Percentiles rank a stretch among this genome's conserved stretches.
Conservation (phyloP, 2,329 filamentous ascomycete genomes). For the Xylaria sp. region DNA sequence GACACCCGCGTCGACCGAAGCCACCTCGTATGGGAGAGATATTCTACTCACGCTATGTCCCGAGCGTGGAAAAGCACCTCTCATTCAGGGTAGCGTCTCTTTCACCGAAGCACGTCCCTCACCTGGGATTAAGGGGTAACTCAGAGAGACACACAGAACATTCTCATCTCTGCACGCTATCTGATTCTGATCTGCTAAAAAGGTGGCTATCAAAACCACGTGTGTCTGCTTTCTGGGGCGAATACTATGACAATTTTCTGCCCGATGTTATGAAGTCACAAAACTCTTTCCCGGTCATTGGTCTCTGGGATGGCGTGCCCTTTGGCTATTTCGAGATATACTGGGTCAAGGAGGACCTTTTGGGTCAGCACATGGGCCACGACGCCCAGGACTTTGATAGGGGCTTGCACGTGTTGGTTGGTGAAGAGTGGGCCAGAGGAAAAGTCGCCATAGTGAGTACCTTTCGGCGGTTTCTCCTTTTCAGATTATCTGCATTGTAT, state of each 20-base stretch:
- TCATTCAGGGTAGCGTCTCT: conserved; percentile 81
- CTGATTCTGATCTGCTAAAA: conserved; percentile 60
- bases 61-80: conserved; percentile 75
- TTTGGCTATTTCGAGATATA: conserved; percentile 98
- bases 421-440: conserved; percentile 87
- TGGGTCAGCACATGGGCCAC: conserved; percentile 64
- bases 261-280: conserved; percentile 56
- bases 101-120: conserved; percentile 56
- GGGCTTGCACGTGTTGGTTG: conserved; percentile 81
- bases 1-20: conserved; percentile 83
- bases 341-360: conserved; percentile 88
- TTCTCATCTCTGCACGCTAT: conserved; percentile 39
- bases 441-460: conserved; percentile 52
- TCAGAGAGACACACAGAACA: conserved; percentile 34
- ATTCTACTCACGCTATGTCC: conserved; percentile 84
- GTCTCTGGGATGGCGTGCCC: conserved; percentile 87
- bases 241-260: conserved; percentile 61
- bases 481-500: too few relatives aligned
- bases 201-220: conserved; percentile 86
- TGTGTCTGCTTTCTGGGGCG: conserved; percentile 80
- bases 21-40: conserved; percentile 85
- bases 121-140: conserved; percentile 53
- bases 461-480: neutral
- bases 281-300: conserved; percentile 86
- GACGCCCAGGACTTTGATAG: conserved; percentile 75